phyloP scores from a whole-genome alignment of 139 green algal genomes.

The Zygnema circumcarinatum region DNA sequence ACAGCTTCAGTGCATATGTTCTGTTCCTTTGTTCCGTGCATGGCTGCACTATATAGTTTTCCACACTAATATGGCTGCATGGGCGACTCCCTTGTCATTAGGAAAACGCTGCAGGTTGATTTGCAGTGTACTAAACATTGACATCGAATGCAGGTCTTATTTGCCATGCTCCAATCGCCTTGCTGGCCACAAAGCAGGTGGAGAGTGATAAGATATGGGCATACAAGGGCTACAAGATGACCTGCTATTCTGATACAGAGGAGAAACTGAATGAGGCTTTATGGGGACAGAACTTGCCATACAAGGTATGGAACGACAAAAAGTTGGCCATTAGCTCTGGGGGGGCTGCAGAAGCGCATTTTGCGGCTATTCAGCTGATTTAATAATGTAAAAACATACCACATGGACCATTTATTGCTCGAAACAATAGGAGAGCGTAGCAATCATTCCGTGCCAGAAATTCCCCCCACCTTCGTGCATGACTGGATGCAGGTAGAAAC shows the following conservation, averaged over 20 bases:
- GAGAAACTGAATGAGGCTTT: slow-evolving; percentile 50
- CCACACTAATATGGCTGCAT: too few species aligned
- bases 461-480: not conserved
- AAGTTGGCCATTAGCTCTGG: too few species aligned
- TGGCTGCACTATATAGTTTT: too few species aligned
- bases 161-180: slow-evolving; percentile 45
- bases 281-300: slow-evolving; percentile 35
- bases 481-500: slow-evolving; percentile 25
- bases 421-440: not conserved
- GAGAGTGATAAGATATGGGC: slow-evolving; percentile 13
- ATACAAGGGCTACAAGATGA: slow-evolving; percentile 44
- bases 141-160: slow-evolving; percentile 36
- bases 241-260: slow-evolving; percentile 39
- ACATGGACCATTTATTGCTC: not conserved
- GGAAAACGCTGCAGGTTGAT: too few species aligned
- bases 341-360: too few species aligned
- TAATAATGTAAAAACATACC: not conserved
- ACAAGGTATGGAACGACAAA: slow-evolving; percentile 54
- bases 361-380: too few species aligned
- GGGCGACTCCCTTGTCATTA: too few species aligned
- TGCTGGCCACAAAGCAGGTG: slow-evolving; percentile 40
- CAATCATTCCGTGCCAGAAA: not conserved
- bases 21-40: too few species aligned
- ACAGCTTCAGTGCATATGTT: too few species aligned
- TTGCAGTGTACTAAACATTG: too few species aligned